Evolutionary conservation across 1,139 yeast species (phyloP), one percentile per base, ranked within the genome.

Genomic region (Scheffersomyces stambukii): DNA sequence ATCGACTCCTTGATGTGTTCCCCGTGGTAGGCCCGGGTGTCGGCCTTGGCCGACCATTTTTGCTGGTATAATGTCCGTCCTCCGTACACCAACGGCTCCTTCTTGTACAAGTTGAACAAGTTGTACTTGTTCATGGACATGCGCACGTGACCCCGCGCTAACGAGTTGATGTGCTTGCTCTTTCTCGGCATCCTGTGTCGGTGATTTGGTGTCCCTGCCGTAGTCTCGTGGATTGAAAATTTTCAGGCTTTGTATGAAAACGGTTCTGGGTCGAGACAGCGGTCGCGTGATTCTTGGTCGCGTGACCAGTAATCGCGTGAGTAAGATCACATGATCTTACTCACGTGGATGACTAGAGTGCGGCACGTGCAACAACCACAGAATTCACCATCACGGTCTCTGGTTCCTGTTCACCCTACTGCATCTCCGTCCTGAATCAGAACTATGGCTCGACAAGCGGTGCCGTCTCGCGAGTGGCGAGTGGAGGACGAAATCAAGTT

Each of bases 1-100:
- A 91, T 77, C 16, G 77, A 65, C 54, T 91, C 98, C 1, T 93
- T 82, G 34, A 91, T 60, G 52, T 83, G 89, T 50, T 91, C 97
- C 44, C 98, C 98, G 54, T 91, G 98, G 55, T 91, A 91, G 2
- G 93, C 82, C 60, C 98, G 75, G 4, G 97, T 81, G 52, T 88
- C 96, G 50, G 81, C 81, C 56, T 93, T 91, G 31, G 96, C 81
- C 7, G 70, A 62, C 89, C 95, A 91, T 60, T 88, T 86, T 57
- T 89, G 96, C 60, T 88, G 96, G 60, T 71, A 91, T 35, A 85
- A 60, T 10, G 88, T 74, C 48, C 73, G 75, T 7, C 77, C 71
- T 34, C 67, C 46, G 49, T 67, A 74, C 33, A 62, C 66, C 18
- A 72, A 60, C 29, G 65, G 64, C 22, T 76, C 71, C 48, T 82